These are phyloP conservation scores for Mimosa pudica DNA, from an alignment of 306 rosid species.

Conservation along the genomic window DNA sequence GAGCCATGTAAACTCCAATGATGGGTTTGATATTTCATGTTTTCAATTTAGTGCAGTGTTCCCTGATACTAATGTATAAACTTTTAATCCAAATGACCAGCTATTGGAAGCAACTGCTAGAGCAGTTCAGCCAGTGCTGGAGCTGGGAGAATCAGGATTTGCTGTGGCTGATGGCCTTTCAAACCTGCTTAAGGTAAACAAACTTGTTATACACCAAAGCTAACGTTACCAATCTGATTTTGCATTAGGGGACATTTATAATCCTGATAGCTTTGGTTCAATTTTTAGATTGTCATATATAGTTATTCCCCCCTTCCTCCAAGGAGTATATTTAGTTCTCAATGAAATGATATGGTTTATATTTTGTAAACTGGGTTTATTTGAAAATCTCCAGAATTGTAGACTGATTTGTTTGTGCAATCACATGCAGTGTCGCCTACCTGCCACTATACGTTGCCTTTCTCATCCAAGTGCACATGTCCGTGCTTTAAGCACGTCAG, in stretches of 20 bases:
- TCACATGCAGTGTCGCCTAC: constrained; percentile 71
- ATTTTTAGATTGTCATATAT: neutral
- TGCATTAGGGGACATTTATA: neutral
- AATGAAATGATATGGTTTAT: neutral
- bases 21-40: constrained; percentile 26
- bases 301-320: neutral
- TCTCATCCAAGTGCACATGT: constrained; percentile 82
- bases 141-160: constrained; percentile 71
- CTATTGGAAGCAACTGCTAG: constrained; percentile 82
- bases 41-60: neutral
- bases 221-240: constrained; percentile 17
- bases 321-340: neutral
- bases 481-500: constrained; percentile 72
- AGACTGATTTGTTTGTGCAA: constrained; percentile 27
- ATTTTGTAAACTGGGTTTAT: neutral
- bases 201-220: neutral
- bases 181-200: constrained; percentile 67
- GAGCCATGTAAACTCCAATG: neutral
- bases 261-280: neutral
- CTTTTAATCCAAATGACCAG: constrained; percentile 43
- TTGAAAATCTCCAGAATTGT: neutral
- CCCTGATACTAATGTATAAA: constrained; percentile 19
- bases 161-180: constrained; percentile 83
- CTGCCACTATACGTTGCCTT: constrained; percentile 74
- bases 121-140: constrained; percentile 74